Base-by-base conservation (phyloP, 225 moss, liverwort and hornwort species). In the Lunularia cruciata region DNA sequence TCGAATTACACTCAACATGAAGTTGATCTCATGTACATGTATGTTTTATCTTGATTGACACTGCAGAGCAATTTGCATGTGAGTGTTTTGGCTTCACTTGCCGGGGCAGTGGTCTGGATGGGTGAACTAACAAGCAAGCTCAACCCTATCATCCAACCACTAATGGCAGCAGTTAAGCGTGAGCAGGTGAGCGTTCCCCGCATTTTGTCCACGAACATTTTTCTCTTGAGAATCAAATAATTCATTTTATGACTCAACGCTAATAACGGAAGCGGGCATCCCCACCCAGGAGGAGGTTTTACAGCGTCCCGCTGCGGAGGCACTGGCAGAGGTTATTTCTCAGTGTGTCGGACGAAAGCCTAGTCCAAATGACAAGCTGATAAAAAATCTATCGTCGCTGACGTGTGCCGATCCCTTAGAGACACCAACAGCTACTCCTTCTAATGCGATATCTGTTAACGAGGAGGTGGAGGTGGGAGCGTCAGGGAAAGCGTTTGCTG, bases 81-180 rank as follows among this genome's bases (percentile, higher is more conserved):
- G 64, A 94, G 90, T 71, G 93, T 94, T 47, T 55, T 90, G 63
- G 90, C 93, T 73, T 90, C 90, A 79, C 79, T 94, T 57, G 93
- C 93, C 59, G 88, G 93, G 68, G 93, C 93, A 73, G 85, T 94
- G 73, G 93, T 94, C 42, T 94, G 93, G 93, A 90, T 94, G 85
- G 84, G 90, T 45, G 88, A 84, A 70, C 90, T 94, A 45, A 87
- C 93, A 28, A 78, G 83, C 23, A 94, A 90, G 67, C 85, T 94
- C 23, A 94, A 94, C 56, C 93, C 93, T 53, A 82, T 94, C 8
- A 94, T 94, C 63, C 93, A 94, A 36, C 93, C 93, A 13, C 72
- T 94, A 67, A 87, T 94, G 90, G 83, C 88, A 65, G 90, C 90
- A 60, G 81, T 94, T 39, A 94, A 88, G 73, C 93, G 90, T 45